Base-by-base conservation (phyloP, 495 filamentous ascomycete genomes). In the Friedmanniomyces endolithicus region DNA sequence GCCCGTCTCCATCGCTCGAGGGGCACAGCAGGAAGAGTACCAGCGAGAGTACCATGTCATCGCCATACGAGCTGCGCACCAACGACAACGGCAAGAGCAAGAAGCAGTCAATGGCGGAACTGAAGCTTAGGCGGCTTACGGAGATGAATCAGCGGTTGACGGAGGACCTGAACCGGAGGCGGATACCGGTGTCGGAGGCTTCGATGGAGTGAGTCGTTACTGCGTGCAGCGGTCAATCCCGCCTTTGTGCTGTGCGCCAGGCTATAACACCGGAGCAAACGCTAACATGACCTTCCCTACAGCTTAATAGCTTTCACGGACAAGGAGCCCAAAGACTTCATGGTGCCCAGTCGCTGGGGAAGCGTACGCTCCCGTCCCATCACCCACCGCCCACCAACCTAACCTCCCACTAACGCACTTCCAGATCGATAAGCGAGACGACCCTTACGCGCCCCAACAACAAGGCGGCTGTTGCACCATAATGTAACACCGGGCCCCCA, bases 61-160 rank as follows among this genome's bases (percentile, higher is more conserved):
- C 67, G 31, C 70, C 70, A 6, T 72, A 69, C 55, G 70, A 72
- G 55, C 57, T 70, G 40, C 65, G 70, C 52, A 58, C 62, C 19
- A 66, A 65, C 53, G 68, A 67, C 52, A 67, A 67, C 52, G 67
- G 90, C 66, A 92, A 85, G 78, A 94, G 89, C 75, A 96, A 94
- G 79, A 96, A 95, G 77, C 94, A 98, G 71, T 94, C 87, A 70
- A 95, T 97, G 82, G 94, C 92, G 48, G 92, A 97, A 71, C 80
- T 97, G 53, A 98, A 97, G 75, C 81, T 96, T 61, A 85, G 92
- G 59, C 86, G 94, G 43, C 76, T 98, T 70, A 96, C 88, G 47
- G 92, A 98, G 73, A 80, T 98, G 68, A 98, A 97, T 76, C 82
- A 84, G 63, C 82, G 94, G 60, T 76, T 98, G 67, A 81, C 87